Evolutionary conservation across 495 filamentous ascomycete species (phyloP), one percentile per base, ranked within the genome.

Genomic region (Pyrenopolyporus hunteri): DNA sequence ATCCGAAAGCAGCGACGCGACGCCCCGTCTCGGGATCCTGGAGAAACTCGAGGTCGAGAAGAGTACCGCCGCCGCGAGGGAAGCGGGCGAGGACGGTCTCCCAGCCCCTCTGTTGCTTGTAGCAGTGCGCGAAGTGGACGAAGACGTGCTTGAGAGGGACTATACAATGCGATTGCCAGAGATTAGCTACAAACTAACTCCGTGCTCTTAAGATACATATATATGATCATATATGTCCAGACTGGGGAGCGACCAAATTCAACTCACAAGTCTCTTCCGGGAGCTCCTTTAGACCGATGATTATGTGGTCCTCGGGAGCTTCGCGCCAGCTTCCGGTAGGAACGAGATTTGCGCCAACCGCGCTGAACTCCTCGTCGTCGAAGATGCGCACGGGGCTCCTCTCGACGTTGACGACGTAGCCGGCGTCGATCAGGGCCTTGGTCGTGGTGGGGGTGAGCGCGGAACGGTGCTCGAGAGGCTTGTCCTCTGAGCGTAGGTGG

Each of bases 11-110:
- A 13, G 93, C 92, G 35, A 98, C 89, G 69, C 93, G 80, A 40
- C 91, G 81, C n/a, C 90, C 89, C 39, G 70, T 80, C 26, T 83
- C 83, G 2, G 68, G 64, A 63, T 96, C 90, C 13, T 85, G 84
- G n/a, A 97, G 78, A 74, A 97, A 97, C 70, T 98, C 93, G 50
- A 98, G 81, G 65, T 98, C 93, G 39, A 92, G 82, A 19, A 98
- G 84, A 6, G 84, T 89, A 44, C 93, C 93, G 39, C 87, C 88
- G 25, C 93, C 94, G 23, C 87, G 82, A 6, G 89, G 82, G 77
- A 93, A 98, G 37, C 93, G 82, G 49, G 85, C 82, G 10, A 98
- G 84, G 16, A 92, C 89, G 8, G 83, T 80, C 59, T 90, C 86
- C 93, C 92, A 97, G 17, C 89, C 90, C 40, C 77, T 85, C 75